Conservation (phyloP, 208 protist species). For the Crithidia fasciculata region DNA sequence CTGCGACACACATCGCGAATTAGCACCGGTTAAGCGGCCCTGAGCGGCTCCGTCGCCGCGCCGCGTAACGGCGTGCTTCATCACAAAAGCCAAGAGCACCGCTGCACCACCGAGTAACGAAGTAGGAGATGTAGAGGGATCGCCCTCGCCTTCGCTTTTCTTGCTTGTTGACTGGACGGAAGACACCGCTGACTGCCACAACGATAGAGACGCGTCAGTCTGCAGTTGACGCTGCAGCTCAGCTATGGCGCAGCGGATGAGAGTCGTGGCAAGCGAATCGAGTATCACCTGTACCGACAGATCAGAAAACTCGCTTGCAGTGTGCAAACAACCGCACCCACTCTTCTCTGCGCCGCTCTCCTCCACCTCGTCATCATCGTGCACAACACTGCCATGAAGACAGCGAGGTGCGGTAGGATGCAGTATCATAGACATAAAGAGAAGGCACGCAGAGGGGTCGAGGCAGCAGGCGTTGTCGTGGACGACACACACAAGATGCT, state of each 20-base stretch:
- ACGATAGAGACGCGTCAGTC: neutral
- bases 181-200: neutral
- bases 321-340: too few species aligned
- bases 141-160: neutral
- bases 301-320: neutral
- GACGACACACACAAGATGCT: slow-evolving; percentile 25
- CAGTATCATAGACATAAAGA: slow-evolving; percentile 13
- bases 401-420: slow-evolving; percentile 6
- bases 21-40: neutral
- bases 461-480: slow-evolving; percentile 28
- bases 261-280: slow-evolving; percentile 7
- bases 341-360: too few species aligned
- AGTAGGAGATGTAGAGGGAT: neutral
- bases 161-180: neutral
- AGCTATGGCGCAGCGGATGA: slow-evolving; percentile 15
- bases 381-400: neutral
- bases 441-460: slow-evolving; percentile 11
- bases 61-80: neutral
- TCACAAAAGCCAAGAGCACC: slow-evolving; percentile 4
- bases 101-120: slow-evolving; percentile 16
- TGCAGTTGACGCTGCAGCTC: slow-evolving; percentile 9
- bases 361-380: neutral
- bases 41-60: neutral
- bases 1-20: neutral
- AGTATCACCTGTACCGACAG: slow-evolving; percentile 13